Evolutionary conservation across 371 early-diverging fungal genomes (phyloP).

Genomic region (Mortierella polycephala): DNA sequence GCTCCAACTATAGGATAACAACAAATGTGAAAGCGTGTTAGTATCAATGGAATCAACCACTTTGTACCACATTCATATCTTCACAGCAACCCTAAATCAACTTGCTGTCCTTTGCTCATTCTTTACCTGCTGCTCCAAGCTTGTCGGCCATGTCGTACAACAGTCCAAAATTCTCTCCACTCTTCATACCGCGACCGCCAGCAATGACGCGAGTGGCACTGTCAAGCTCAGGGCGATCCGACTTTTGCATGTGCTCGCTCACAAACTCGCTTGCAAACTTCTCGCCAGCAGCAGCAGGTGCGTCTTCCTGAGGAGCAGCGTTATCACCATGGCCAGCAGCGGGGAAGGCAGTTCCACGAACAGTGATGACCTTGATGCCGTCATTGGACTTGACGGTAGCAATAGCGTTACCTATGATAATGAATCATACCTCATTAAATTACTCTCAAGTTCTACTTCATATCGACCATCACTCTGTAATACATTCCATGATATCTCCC

Average conservation of each 20-base stretch:
- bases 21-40: neutral
- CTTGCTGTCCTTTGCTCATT: neutral
- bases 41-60: no score
- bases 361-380: slow-evolving; percentile 87
- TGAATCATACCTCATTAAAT: neutral
- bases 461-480: neutral
- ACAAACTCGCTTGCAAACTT: slow-evolving; percentile 79
- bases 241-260: slow-evolving; percentile 91
- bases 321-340: slow-evolving; percentile 68
- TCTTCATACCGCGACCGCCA: slow-evolving; percentile 98
- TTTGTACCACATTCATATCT: no score
- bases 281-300: slow-evolving; percentile 69
- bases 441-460: neutral
- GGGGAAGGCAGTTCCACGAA: slow-evolving; percentile 93
- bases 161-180: slow-evolving; percentile 93
- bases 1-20: slow-evolving; percentile 84
- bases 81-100: neutral
- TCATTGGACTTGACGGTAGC: slow-evolving; percentile 94
- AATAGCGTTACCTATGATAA: slow-evolving; percentile 88
- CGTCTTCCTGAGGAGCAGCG: slow-evolving; percentile 67
- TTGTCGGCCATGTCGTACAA: slow-evolving; percentile 95
- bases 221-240: slow-evolving; percentile 95
- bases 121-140: slow-evolving; percentile 91
- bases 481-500: no score
- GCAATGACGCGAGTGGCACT: slow-evolving; percentile 90